phyloP scores from a whole-genome alignment of 2,329 filamentous ascomycete species.

The Cyphellophora europaea region DNA sequence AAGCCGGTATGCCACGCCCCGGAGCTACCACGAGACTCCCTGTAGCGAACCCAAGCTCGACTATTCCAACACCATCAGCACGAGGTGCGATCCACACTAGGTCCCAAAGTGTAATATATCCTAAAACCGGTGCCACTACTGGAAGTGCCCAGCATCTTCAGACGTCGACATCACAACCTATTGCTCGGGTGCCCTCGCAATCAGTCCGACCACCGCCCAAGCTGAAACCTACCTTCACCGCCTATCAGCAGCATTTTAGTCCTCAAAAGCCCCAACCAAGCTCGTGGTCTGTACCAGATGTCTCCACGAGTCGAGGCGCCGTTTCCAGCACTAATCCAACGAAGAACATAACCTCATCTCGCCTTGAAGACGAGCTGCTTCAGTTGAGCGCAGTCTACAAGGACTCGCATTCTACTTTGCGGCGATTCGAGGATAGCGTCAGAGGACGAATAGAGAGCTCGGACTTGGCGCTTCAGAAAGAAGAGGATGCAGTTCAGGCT shows the following conservation, averaged over 20 bases:
- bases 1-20: too few relatives aligned
- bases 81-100: too few relatives aligned
- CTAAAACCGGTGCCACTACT: too few relatives aligned
- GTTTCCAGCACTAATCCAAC: too few relatives aligned
- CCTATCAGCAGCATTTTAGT: conserved; percentile 29
- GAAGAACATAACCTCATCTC: conserved; percentile 21
- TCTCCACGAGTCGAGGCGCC: conserved; percentile 9
- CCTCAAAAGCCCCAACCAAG: conserved; percentile 25
- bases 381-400: conserved; percentile 32
- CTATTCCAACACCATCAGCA: too few relatives aligned
- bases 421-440: conserved; percentile 8
- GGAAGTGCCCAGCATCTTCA: too few relatives aligned
- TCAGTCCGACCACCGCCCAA: background rate
- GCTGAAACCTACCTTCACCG: conserved; percentile 24
- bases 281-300: conserved; percentile 12
- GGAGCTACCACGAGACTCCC: too few relatives aligned
- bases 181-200: too few relatives aligned
- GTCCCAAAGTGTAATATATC: too few relatives aligned
- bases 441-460: conserved; percentile 2
- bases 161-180: too few relatives aligned
- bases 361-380: conserved; percentile 33
- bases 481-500: conserved; percentile 23
- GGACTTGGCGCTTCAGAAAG: conserved; percentile 19
- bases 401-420: conserved; percentile 7
- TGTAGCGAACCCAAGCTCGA: too few relatives aligned